Evolutionary conservation across 352 stramenopile species (phyloP).

Genomic region (Phytophthora fragariaefolia): DNA sequence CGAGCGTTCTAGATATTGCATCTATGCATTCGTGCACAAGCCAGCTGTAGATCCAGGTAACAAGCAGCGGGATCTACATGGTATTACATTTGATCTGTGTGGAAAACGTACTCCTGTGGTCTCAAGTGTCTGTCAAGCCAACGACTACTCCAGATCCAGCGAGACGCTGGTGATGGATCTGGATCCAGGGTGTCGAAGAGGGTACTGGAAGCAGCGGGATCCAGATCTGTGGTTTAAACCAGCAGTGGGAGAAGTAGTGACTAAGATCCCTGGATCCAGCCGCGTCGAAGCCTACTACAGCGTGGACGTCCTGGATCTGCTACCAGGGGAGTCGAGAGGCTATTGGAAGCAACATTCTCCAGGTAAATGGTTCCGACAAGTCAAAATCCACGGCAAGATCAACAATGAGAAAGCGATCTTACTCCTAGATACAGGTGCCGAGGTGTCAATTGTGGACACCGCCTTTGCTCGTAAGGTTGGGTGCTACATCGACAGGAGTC

Average conservation of each 20-base stretch:
- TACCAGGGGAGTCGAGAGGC: not conserved
- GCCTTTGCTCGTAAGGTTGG: too few relatives aligned
- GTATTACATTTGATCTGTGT: not conserved
- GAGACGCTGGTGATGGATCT: not conserved
- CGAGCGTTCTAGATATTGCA: not conserved
- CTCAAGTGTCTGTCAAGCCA: not conserved
- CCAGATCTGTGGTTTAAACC: conserved; percentile 1
- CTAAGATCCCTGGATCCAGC: not conserved
- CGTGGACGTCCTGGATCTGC: not conserved
- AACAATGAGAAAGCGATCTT: not conserved
- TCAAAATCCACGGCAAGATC: not conserved
- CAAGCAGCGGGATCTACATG: not conserved
- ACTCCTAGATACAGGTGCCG: not conserved
- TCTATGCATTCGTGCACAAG: not conserved
- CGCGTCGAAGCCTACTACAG: too few relatives aligned
- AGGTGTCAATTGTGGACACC: not conserved
- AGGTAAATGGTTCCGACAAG: not conserved
- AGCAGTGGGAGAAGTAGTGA: not conserved
- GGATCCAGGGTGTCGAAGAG: conserved; percentile 5
- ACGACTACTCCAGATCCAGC: not conserved
- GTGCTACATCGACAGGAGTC: not conserved
- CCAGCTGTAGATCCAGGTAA: not conserved
- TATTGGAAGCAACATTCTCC: conserved; percentile 6
- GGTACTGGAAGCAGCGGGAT: conserved; percentile 28
- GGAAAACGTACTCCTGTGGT: not conserved